Base-by-base conservation (phyloP, 768 basidiomycete genomes). In the Guyanaporus albipodus region DNA sequence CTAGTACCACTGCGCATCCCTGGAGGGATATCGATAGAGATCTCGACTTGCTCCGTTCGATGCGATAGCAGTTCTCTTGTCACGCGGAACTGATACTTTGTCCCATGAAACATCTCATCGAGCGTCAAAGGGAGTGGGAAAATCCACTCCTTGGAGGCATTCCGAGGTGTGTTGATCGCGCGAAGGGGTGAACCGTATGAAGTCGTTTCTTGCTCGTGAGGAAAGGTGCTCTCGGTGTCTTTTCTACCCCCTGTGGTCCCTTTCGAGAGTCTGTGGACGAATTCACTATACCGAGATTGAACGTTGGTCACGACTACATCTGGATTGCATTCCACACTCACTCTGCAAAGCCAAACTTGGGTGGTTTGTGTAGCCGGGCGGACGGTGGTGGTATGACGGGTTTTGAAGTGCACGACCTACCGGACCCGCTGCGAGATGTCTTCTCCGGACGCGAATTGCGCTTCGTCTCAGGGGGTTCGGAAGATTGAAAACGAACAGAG, bases 1-100 rank as follows among this genome's bases (percentile, higher is more conserved):
- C 74, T 72, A 18, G 81, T 82, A 8, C 82, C 82, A 22, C 69
- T 67, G 41, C 75, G 77, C 64, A 79, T 84, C 7, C 84, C 83
- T 17, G 80, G 72, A 49, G 80, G 76, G 34, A 87, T 70, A 40
- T 77, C 73, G 46, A 87, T 64, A 41, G 80, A 77, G 23, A 85
- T 73, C 44, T 83, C 67, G 18, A 83, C 75, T 37, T 74, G 70
- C 56, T 79, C 76, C 9, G 67, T 72, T 59, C 63, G 66, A 18
- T 73, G 74, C 8, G 76, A 74, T 34, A 77, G 61, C 34, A 81
- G 59, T 10, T 73, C 72, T 40, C 83, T 79, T 32, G 76, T 80
- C 53, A 87, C 76, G 42, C 77, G 73, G 56, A 83, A 84, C 45
- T 70, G 73, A 54, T 77, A 79, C 14, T 67, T 68, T 38, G 75